phyloP scores from a whole-genome alignment of 805 yeast species.

The Kuraishia floccosa region DNA sequence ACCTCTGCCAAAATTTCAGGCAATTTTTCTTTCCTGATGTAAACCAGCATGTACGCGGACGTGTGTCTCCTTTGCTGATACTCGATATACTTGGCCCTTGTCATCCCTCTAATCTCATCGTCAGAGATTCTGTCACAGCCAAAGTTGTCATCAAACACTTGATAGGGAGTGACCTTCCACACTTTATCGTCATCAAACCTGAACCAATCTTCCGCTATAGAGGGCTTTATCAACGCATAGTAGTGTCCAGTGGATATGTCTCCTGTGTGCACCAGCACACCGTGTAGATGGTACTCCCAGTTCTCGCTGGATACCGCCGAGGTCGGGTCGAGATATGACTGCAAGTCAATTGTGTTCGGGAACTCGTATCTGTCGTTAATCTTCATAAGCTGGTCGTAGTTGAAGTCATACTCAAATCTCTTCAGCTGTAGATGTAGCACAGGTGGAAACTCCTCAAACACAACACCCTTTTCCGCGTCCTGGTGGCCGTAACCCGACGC shows the following conservation, averaged over 20 bases:
- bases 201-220: conserved; percentile 61
- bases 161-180: conserved; percentile 71
- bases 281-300: conserved; percentile 78
- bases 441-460: conserved; percentile 82
- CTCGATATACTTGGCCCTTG: conserved; percentile 50
- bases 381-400: conserved; percentile 78
- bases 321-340: conserved; percentile 63
- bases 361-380: conserved; percentile 88
- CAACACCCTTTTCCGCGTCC: conserved; percentile 95
- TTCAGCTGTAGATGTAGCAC: conserved; percentile 89
- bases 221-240: conserved; percentile 87
- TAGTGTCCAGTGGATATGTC: conserved; percentile 95
- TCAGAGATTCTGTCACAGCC: conserved; percentile 61
- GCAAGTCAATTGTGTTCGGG: conserved; percentile 71
- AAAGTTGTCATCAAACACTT: conserved; percentile 86
- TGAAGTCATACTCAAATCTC: conserved; percentile 89
- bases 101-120: conserved; percentile 34
- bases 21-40: conserved; percentile 55
- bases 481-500: conserved; percentile 87
- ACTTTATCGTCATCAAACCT: conserved; percentile 95
- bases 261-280: conserved; percentile 93
- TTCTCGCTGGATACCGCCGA: conserved; percentile 34
- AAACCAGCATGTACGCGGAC: conserved; percentile 95
- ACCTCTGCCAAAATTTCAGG: conserved; percentile 49
- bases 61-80: conserved; percentile 72